Evolutionary conservation across 164 flowering plant species (phyloP).

Genomic region (Vitis vinifera): DNA sequence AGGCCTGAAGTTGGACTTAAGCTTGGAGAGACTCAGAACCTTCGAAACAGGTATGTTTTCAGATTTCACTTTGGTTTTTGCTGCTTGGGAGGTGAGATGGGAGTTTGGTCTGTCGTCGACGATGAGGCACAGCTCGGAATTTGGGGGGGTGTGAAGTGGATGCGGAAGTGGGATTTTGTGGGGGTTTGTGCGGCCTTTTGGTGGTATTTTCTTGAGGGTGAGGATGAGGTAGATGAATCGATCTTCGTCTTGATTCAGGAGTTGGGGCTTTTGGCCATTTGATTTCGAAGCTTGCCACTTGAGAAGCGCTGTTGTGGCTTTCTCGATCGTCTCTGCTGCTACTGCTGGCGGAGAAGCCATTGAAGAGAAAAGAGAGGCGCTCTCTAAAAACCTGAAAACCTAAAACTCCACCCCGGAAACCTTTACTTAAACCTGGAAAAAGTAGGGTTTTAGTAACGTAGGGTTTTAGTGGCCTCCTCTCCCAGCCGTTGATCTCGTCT

Average conservation of each 20-base stretch:
- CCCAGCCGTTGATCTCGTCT: no score
- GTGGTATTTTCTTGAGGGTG: constrained; percentile 80
- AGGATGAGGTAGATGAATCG: constrained; percentile 68
- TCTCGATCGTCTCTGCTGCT: constrained; percentile 21
- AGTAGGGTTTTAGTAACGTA: no score
- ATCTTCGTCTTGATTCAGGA: constrained; percentile 66
- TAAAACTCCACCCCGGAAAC: no score
- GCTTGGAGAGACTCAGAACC: constrained; percentile 69
- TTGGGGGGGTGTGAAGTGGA: constrained; percentile 42
- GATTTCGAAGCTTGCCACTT: constrained; percentile 56
- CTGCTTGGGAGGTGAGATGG: constrained; percentile 44
- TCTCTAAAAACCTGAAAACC: no score
- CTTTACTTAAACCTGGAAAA: no score
- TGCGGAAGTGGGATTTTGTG: constrained; percentile 66
- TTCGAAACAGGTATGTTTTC: constrained; percentile 63
- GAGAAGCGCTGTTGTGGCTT: constrained; percentile 55
- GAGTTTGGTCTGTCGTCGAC: constrained; percentile 60
- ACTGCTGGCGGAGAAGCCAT: no score
- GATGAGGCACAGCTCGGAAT: constrained; percentile 60
- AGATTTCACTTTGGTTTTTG: constrained; percentile 46
- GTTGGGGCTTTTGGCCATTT: constrained; percentile 46
- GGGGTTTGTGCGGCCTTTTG: constrained; percentile 48
- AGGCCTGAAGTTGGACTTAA: constrained; percentile 63
- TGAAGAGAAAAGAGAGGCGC: no score
- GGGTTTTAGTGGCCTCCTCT: no score